phyloP scores from a whole-genome alignment of 2,329 filamentous ascomycete species.

The Colletotrichum sp. region DNA sequence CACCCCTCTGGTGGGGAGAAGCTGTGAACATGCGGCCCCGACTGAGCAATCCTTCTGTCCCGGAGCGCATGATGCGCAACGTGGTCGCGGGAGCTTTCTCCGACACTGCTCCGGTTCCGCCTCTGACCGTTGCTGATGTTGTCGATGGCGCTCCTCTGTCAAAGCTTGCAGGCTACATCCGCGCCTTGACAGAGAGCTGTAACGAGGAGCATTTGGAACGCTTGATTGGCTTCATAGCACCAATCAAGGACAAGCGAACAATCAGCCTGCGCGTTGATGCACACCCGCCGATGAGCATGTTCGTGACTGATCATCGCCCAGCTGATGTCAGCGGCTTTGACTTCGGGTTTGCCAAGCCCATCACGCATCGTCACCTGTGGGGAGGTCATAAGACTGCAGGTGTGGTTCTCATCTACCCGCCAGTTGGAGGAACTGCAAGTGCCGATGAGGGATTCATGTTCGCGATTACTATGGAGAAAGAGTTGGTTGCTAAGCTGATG shows the following conservation, averaged over 20 bases:
- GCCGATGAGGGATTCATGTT: neutral
- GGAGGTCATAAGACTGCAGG: neutral
- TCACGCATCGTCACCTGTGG: neutral
- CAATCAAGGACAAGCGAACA: neutral
- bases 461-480: neutral
- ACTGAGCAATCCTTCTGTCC: neutral
- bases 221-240: neutral
- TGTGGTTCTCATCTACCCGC: neutral
- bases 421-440: neutral
- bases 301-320: neutral
- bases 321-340: neutral
- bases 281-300: neutral
- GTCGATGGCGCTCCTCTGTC: neutral
- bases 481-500: neutral
- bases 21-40: neutral
- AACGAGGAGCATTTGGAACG: neutral
- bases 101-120: neutral
- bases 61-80: neutral
- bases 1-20: neutral
- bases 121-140: neutral
- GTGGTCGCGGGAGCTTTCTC: neutral
- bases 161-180: neutral
- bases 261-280: neutral
- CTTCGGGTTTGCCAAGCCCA: neutral
- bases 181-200: neutral